These are phyloP conservation scores for Wickerhamia fluorescens DNA, from an alignment of 805 yeast species.

Conservation along the genomic window DNA sequence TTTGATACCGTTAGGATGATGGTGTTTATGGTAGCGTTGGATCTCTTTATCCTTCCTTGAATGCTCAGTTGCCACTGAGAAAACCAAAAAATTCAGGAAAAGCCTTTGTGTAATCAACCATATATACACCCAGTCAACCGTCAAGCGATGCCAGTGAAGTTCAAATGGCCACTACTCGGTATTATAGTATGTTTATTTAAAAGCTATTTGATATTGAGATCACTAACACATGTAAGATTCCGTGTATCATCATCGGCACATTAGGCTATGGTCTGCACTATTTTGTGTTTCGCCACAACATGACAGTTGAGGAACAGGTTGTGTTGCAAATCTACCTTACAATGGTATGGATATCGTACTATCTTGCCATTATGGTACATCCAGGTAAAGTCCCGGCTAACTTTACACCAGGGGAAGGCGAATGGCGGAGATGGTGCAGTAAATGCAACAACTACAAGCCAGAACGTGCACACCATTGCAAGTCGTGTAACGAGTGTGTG, in stretches of 20 bases:
- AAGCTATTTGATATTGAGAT: background rate
- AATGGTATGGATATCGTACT: conserved; percentile 70
- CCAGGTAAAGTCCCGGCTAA: conserved; percentile 65
- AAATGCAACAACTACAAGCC: conserved; percentile 75
- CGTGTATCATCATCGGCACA: conserved; percentile 47
- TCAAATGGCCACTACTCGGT: conserved; percentile 13
- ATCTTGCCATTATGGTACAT: conserved; percentile 52
- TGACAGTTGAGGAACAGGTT: conserved; percentile 33
- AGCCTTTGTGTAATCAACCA: background rate
- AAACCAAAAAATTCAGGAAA: background rate
- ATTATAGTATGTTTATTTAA: conserved; percentile 9
- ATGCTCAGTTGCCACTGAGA: background rate
- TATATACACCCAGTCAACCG: too few species aligned
- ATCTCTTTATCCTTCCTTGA: too few species aligned
- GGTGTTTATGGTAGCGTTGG: too few species aligned
- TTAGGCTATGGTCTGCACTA: conserved; percentile 60
- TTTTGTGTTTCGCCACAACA: conserved; percentile 43
- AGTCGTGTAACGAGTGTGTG: conserved; percentile 68
- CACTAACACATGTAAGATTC: conserved; percentile 43
- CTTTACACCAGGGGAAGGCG: conserved; percentile 36
- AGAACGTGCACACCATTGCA: conserved; percentile 81
- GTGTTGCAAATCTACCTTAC: conserved; percentile 41
- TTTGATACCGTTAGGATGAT: too few species aligned
- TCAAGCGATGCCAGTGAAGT: conserved; percentile 7
- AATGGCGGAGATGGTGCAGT: conserved; percentile 64